These are phyloP conservation scores for Malassezia yamatoensis DNA, from an alignment of 1,284 basidiomycete species.

Conservation along the genomic window DNA sequence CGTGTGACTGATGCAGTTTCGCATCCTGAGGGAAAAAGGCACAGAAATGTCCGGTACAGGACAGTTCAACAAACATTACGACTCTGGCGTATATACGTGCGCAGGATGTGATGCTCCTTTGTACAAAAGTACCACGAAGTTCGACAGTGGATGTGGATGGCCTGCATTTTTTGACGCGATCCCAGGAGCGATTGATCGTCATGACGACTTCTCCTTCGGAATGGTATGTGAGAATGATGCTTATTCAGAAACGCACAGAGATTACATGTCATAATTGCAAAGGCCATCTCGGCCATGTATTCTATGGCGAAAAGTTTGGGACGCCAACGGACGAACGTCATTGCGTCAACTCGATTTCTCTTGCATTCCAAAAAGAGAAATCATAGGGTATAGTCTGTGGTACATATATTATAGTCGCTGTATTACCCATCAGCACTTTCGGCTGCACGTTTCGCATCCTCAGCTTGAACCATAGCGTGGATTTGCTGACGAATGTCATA, in stretches of 20 bases:
- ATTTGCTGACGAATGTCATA: slow-evolving; percentile 7
- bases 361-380: slow-evolving; percentile 60
- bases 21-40: slow-evolving; percentile 72
- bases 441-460: not conserved
- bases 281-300: slow-evolving; percentile 85
- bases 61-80: slow-evolving; percentile 62
- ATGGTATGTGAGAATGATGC: slow-evolving; percentile 33
- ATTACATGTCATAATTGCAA: slow-evolving; percentile 68
- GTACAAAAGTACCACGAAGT: slow-evolving; percentile 68
- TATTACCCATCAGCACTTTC: not conserved
- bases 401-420: not conserved
- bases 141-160: slow-evolving; percentile 88
- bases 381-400: slow-evolving; percentile 11
- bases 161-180: slow-evolving; percentile 93
- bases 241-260: slow-evolving; percentile 54
- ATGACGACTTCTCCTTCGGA: slow-evolving; percentile 50
- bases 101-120: slow-evolving; percentile 48
- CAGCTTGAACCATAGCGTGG: not conserved
- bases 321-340: slow-evolving; percentile 58
- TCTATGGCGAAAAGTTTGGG: slow-evolving; percentile 66
- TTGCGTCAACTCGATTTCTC: slow-evolving; percentile 71
- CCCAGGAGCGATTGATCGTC: slow-evolving; percentile 70
- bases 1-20: slow-evolving; percentile 56
- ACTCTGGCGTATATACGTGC: slow-evolving; percentile 59
- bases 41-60: slow-evolving; percentile 71